These are phyloP conservation scores for Dorcoceras hygrometricum DNA, from an alignment of 257 asterid species.

Conservation along the genomic window DNA sequence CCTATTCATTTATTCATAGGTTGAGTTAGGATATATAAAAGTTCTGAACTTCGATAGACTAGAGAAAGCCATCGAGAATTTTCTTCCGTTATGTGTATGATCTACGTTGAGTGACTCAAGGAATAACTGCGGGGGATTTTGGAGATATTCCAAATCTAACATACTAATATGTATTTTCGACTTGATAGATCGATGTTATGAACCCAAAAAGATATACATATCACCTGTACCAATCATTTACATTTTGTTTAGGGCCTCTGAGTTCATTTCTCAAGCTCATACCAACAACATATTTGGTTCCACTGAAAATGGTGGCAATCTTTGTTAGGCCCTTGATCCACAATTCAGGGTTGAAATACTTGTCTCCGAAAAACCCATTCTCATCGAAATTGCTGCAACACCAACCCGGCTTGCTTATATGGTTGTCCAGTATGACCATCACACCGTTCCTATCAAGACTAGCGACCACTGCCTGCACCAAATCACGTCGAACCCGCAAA, in stretches of 20 bases:
- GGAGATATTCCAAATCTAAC: no score
- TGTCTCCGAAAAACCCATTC: constrained; percentile 88
- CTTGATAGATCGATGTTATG: no score
- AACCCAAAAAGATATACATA: background rate
- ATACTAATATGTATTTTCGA: no score
- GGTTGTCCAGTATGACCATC: constrained; percentile 86
- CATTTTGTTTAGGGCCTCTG: constrained; percentile 68
- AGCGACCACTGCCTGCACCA: constrained; percentile 76
- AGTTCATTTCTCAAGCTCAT: constrained; percentile 97
- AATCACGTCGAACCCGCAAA: background rate
- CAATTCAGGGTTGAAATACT: constrained; percentile 62
- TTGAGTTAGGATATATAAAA: background rate
- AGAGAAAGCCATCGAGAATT: no score
- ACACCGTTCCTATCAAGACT: constrained; percentile 70
- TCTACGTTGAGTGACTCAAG: no score
- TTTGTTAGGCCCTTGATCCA: constrained; percentile 79
- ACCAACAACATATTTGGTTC: constrained; percentile 51
- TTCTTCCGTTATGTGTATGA: no score
- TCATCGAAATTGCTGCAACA: constrained; percentile 83
- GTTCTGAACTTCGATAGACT: no score
- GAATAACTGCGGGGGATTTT: no score
- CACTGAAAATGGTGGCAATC: constrained; percentile 67
- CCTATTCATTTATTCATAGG: no score
- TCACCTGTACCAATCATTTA: constrained; percentile 82
- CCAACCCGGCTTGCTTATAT: constrained; percentile 93